A percentile compares a stretch with the other conserved stretches of the same genome.
phyloP scores from a whole-genome alignment of 148 eudicot species.

The Persicaria maculosa region DNA sequence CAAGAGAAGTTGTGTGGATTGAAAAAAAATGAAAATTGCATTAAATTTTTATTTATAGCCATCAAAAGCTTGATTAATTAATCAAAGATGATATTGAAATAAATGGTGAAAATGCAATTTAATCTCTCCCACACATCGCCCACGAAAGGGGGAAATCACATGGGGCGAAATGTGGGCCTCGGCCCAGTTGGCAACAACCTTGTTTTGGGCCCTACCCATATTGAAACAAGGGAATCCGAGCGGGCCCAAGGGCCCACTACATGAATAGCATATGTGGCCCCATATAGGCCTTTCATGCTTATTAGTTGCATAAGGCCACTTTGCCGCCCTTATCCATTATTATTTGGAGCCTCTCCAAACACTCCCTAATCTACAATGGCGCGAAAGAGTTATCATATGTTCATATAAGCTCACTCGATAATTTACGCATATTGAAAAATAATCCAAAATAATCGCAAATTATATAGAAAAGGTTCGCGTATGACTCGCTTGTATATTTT shows the following conservation, averaged over 20 bases:
- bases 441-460: too few species aligned
- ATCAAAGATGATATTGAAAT: background rate
- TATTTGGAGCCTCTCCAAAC: too few species aligned
- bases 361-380: too few species aligned
- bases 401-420: too few species aligned
- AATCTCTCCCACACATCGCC: background rate
- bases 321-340: constrained; percentile 4
- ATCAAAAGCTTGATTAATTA: background rate
- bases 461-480: too few species aligned
- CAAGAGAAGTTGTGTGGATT: too few species aligned
- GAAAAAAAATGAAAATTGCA: background rate
- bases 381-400: too few species aligned
- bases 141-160: background rate
- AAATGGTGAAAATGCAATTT: background rate
- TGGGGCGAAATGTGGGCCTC: background rate
- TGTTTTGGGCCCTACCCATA: constrained; percentile 3
- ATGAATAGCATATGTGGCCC: background rate
- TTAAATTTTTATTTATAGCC: background rate
- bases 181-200: constrained; percentile 7
- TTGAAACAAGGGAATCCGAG: background rate
- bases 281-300: background rate
- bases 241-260: constrained; percentile 10
- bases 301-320: background rate
- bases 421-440: too few species aligned
- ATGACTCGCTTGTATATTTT: too few species aligned